Evolutionary conservation across 371 early-diverging fungal species (phyloP), one percentile per base, ranked within the genome.

Genomic region (Dichotomocladium elegans): DNA sequence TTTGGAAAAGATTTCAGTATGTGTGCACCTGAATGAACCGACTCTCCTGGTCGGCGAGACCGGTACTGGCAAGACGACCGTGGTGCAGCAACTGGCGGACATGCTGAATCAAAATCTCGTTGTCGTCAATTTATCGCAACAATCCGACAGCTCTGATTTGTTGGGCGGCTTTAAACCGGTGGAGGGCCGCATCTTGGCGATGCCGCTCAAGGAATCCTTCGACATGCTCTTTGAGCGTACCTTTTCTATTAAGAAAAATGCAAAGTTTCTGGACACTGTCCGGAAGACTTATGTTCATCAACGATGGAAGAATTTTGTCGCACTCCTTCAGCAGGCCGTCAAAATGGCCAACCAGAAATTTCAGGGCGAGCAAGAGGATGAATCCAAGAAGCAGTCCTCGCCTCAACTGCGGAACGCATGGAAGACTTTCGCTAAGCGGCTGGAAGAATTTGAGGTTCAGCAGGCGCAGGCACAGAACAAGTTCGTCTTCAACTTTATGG

Each of bases 51-150:
- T 99, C 3, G 99, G 99, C 52, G 99, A 99, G 66, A 99, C 99
- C 1, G 99, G 99, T 43, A 94, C 96, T 1, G 99, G 99, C 51
- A 99, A 99, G 72, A 99, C 99, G 0, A 94, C 99, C 0, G 86
- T 95, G 3, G 89, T 99, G 12, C 99, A 99, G 71, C 87, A 94
- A 45, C 77, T 99, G 26, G 93, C 98, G 6, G 74, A 87, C 27
- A 77, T 87, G 65, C 68, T 90, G 49, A 78, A 87, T 51, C 86
- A 89, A 28, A 81, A 86, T 41, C 83, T 99, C 51, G 77, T 87
- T 11, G 96, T 95, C 19, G 84, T 99, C 59, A 99, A 99, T 68
- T 81, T 99, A 69, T 95, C 95, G 17, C 96, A 96, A 64, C 99
- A 99, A 70, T 90, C 95, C 21, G 99, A 99, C 55, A 87, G 93